Conservation (phyloP, 495 filamentous ascomycete genomes). For the Durotheca rogersii region DNA sequence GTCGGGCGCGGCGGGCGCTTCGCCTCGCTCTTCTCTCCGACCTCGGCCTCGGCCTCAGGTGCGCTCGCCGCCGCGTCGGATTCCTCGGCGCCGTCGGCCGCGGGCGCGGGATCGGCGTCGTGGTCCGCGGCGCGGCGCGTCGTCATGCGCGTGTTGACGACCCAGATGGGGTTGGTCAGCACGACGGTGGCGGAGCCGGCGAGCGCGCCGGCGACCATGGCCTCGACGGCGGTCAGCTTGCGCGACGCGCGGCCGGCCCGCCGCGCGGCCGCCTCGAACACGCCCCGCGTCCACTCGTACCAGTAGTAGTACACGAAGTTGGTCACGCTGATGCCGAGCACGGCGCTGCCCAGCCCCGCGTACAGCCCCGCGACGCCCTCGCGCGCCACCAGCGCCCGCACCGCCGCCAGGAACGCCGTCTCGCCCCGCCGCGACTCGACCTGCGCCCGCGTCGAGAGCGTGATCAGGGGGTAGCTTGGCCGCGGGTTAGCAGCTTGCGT, state of each 20-base stretch:
- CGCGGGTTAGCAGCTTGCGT: background rate
- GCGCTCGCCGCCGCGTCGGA: constrained; percentile 4
- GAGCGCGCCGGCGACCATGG: constrained; percentile 93
- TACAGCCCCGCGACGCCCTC: constrained; percentile 89
- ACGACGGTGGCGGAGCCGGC: constrained; percentile 92
- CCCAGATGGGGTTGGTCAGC: constrained; percentile 98
- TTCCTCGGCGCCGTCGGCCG: constrained; percentile 12
- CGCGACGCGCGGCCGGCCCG: constrained; percentile 73
- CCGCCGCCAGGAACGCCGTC: constrained; percentile 74
- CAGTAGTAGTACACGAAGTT: constrained; percentile 99
- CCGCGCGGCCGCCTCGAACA: constrained; percentile 79
- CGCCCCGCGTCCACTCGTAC: constrained; percentile 95
- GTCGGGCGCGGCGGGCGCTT: constrained; percentile 58
- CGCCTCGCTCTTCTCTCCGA: constrained; percentile 24
- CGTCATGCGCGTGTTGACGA: constrained; percentile 97
- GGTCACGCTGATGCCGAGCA: constrained; percentile 97
- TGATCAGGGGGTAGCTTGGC: constrained; percentile 87
- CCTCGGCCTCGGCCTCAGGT: constrained; percentile 13
- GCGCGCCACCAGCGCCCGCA: constrained; percentile 82
- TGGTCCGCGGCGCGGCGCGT: constrained; percentile 64
- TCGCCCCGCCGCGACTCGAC: constrained; percentile 94
- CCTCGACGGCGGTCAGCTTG: constrained; percentile 85
- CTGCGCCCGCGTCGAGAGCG: constrained; percentile 94
- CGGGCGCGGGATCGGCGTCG: constrained; percentile 53
- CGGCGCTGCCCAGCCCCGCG: constrained; percentile 80